Base-by-base conservation (phyloP, 73 alveolate species). In the Tetrahymena thermophila region DNA sequence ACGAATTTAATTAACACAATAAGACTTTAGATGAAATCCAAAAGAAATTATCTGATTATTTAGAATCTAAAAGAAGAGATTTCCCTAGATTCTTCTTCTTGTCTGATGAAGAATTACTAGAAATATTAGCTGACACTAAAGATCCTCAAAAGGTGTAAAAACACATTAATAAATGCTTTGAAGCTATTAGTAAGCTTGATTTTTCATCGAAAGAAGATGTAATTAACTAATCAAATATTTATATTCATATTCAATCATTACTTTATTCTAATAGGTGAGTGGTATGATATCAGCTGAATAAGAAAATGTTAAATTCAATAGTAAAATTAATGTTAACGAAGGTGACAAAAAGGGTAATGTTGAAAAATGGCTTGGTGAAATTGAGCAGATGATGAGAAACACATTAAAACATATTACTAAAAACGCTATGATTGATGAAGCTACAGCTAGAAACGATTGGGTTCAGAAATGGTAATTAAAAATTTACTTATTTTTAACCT, bases 131-230 rank as follows among this genome's bases (percentile, higher is more conserved):
- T 35, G 99, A 99, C 95, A 98, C 99, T 37, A 99, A 99, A 96
- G 99, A 99, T 94, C 99, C 99, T 23, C 96, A 97, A 94, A 97
- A 98, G 43, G 99, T 99, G 19, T 97, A 99, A 95, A 98, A 99
- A 38, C 99, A 99, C 96, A 96, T 98, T 97, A 98, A 99, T 94
- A 99, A 99, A 96, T 98, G 99, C 94, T 99, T 99, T 94, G 99
- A 99, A 96, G 99, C 99, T 19, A 98, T 99, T 58, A 97, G 98
- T 93, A 98, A 97, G 94, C 98, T 99, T 43, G 97, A 97, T 89
- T 99, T 99, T 96, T 98, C 98, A 93, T 99, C 98, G 35, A 95
- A 85, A 93, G 98, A 97, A 94, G 98, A 97, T 58, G 99, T 98
- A 40, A 94, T 94, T 56, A 98, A 98, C 85, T 5, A 2, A 28